Conservation (phyloP, 805 yeast genomes). For the Starmerella sirachaensis region DNA sequence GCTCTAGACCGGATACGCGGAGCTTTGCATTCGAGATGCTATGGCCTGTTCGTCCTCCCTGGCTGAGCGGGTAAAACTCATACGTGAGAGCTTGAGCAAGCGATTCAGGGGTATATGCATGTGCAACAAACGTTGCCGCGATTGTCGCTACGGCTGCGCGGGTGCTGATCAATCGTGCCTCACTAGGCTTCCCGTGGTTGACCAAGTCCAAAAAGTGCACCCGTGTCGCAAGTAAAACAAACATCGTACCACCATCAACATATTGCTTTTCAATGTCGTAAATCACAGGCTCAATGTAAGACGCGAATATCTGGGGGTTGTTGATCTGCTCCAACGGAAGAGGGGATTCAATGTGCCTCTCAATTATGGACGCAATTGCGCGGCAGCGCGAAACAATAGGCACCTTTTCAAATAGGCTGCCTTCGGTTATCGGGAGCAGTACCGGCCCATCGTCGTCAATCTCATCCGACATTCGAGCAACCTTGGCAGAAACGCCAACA, state of each 20-base stretch:
- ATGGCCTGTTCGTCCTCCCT: constrained; percentile 3
- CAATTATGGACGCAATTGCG: not conserved
- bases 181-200: not conserved
- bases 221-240: not conserved
- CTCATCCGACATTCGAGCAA: too few species aligned
- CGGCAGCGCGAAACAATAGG: not conserved
- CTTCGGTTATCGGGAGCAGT: too few species aligned
- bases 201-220: not conserved
- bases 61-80: constrained; percentile 6
- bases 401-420: too few species aligned
- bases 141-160: not conserved
- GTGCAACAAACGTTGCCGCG: not conserved
- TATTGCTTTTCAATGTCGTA: constrained; percentile 1
- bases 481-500: too few species aligned
- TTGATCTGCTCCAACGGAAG: constrained; percentile 4
- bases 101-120: not conserved
- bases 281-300: constrained; percentile 1
- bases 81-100: constrained; percentile 3
- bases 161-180: not conserved
- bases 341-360: not conserved
- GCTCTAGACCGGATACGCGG: constrained; percentile 4
- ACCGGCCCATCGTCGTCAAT: too few species aligned
- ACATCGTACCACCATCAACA: not conserved
- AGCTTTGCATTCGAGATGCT: not conserved
- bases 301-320: not conserved